phyloP scores from a whole-genome alignment of 2,329 filamentous ascomycete species.

The Cryphonectria carpinicola region DNA sequence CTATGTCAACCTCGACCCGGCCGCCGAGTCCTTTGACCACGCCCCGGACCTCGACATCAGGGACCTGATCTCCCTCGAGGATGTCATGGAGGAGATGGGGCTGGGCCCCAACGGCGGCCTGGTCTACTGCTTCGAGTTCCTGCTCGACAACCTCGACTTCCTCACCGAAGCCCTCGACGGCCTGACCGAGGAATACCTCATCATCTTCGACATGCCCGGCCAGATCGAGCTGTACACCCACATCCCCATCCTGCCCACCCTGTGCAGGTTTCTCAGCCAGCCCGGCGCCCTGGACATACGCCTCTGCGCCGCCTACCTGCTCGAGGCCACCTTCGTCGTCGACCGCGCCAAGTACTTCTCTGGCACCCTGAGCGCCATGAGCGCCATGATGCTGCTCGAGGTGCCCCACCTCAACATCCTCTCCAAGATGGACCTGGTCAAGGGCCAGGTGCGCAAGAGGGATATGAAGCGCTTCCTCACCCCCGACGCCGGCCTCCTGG shows the following conservation, averaged over 20 bases:
- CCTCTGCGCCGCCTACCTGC: constrained; percentile 89
- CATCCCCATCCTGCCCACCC: constrained; percentile 84
- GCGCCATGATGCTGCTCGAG: constrained; percentile 98
- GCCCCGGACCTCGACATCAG: constrained; percentile 93
- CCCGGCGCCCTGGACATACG: constrained; percentile 84
- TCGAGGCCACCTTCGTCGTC: constrained; percentile 94
- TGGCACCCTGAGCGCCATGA: constrained; percentile 94
- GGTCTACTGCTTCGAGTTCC: constrained; percentile 96
- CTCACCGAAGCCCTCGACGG: constrained; percentile 82
- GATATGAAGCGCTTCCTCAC: constrained; percentile 90
- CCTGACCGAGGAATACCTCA: constrained; percentile 91
- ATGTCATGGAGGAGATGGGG: constrained; percentile 95
- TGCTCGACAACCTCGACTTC: constrained; percentile 93
- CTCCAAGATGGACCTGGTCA: constrained; percentile 97
- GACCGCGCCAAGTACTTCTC: constrained; percentile 98
- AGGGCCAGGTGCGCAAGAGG: constrained; percentile 83
- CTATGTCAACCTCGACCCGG: constrained; percentile 98
- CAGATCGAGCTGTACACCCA: constrained; percentile 99
- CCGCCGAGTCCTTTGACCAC: constrained; percentile 90
- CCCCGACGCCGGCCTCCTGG: constrained; percentile 79
- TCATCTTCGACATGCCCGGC: constrained; percentile 98
- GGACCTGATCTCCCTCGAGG: constrained; percentile 88
- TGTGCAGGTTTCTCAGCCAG: constrained; percentile 80
- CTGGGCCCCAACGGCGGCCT: constrained; percentile 90
- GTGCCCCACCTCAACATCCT: constrained; percentile 95